Base-by-base conservation (phyloP, 768 basidiomycete species). In the Tylopilus subfusipes region DNA sequence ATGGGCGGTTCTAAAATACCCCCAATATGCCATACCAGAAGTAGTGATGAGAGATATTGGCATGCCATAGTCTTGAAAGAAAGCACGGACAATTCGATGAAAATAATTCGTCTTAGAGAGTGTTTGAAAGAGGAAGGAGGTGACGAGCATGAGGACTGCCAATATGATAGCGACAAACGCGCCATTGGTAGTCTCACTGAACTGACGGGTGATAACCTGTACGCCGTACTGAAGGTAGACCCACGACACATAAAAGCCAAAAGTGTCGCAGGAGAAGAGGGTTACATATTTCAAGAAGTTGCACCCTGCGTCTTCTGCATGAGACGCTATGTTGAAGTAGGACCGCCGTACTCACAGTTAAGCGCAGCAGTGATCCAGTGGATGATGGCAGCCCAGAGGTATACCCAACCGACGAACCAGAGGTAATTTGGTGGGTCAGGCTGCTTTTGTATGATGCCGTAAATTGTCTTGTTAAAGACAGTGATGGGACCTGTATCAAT, bases 231-330 rank as follows among this genome's bases (percentile, higher is more conserved):
- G 90, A 7, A 90, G 78, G 62, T 92, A 93, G 1, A 90, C 90
- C 82, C 88, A 93, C 18, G 89, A 87, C 2, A 95, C 91, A 68
- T 93, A 95, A 71, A 93, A 95, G 2, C 93, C 92, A 61, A 94
- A 95, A 0, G 90, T 93, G 60, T 94, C 92, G 67, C 92, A 94
- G 21, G 92, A 86, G 70, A 95, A 94, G 8, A 90, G 76, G 0
- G 93, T 94, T 24, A 94, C 91, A 60, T 92, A 91, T 78, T 79
- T 82, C 38, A 96, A 77, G 60, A 91, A 88, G 65, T 90, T 88
- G 60, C 88, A 90, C 78, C 84, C 89, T 90, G 52, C 3, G 22
- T 42, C 16, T 33, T 33, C 2, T 31, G 50, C 22, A 29, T 62
- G 21, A 64, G 50, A 42, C 5, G 0, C n/a, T 9, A 1, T 21